A percentile compares a stretch with the other conserved stretches of the same genome.
These are phyloP conservation scores for Pythium dissimile DNA, from an alignment of 352 stramenopile species.

Conservation along the genomic window DNA sequence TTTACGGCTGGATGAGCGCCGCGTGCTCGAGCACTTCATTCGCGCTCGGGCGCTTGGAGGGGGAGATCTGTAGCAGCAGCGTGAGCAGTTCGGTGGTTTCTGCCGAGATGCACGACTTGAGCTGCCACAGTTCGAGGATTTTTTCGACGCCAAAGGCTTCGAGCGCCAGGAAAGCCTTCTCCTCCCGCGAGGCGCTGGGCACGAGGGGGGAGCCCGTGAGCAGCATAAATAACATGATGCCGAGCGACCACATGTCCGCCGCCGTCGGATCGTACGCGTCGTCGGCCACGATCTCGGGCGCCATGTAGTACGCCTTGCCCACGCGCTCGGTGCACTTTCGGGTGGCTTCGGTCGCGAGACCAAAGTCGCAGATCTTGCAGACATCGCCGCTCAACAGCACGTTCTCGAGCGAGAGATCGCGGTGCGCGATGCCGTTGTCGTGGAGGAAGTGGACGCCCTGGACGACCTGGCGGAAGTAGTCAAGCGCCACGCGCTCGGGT, in stretches of 20 bases:
- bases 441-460: slow-evolving; percentile 29
- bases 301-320: slow-evolving; percentile 27
- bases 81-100: slow-evolving; percentile 22
- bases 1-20: not conserved
- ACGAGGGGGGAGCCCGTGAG: slow-evolving; percentile 34
- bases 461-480: slow-evolving; percentile 25
- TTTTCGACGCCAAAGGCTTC: slow-evolving; percentile 34
- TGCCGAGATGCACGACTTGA: slow-evolving; percentile 23
- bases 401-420: slow-evolving; percentile 38
- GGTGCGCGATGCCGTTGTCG: slow-evolving; percentile 20
- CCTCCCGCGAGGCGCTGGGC: slow-evolving; percentile 23
- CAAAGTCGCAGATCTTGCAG: slow-evolving; percentile 43
- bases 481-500: slow-evolving; percentile 10
- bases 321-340: slow-evolving; percentile 9
- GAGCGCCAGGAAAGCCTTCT: slow-evolving; percentile 29
- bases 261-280: slow-evolving; percentile 31
- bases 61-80: slow-evolving; percentile 30
- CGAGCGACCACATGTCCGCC: slow-evolving; percentile 46
- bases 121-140: slow-evolving; percentile 46
- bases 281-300: slow-evolving; percentile 12
- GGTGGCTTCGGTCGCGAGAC: slow-evolving; percentile 22
- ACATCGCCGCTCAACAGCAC: slow-evolving; percentile 22
- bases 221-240: slow-evolving; percentile 48
- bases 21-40: slow-evolving; percentile 21
- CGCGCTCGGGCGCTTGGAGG: slow-evolving; percentile 26